Evolutionary conservation across 176 grass and related monocot genomes (phyloP).

Genomic region (Coix lacrymajobi): DNA sequence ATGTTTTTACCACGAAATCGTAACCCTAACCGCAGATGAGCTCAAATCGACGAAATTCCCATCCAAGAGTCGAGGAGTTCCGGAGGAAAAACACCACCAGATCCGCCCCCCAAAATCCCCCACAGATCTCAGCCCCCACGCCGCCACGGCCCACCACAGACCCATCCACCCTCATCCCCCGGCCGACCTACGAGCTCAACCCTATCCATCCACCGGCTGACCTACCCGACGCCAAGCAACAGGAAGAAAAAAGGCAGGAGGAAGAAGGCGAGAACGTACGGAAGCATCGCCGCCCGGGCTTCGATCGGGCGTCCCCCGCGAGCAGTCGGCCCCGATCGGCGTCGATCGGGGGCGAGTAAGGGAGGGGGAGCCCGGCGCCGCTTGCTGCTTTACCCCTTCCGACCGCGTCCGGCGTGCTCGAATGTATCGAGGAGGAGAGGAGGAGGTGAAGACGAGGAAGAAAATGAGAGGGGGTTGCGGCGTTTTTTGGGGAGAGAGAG

Average conservation of each 20-base stretch:
- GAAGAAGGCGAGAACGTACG: slow-evolving; percentile 26
- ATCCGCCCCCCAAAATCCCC: slow-evolving; percentile 5
- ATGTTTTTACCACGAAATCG: background rate
- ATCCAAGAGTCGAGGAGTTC: background rate
- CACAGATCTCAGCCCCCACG: slow-evolving; percentile 27
- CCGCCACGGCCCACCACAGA: background rate
- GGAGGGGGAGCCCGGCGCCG: background rate
- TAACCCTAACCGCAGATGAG: too few species aligned
- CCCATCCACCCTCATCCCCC: background rate
- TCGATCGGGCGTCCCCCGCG: slow-evolving; percentile 22
- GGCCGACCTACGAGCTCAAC: background rate
- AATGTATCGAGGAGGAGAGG: slow-evolving; percentile 1
- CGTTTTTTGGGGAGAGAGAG: background rate
- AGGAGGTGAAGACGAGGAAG: background rate
- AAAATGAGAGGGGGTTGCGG: slow-evolving; percentile 5
- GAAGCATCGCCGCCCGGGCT: background rate
- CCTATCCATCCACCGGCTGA: background rate
- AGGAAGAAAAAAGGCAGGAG: background rate
- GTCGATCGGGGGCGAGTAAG: background rate
- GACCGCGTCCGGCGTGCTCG: slow-evolving; percentile 1
- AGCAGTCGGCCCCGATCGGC: slow-evolving; percentile 6
- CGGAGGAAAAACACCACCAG: background rate
- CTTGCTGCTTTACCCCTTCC: background rate
- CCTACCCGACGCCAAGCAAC: background rate
- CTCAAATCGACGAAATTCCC: background rate